Evolutionary conservation across 768 basidiomycete genomes (phyloP).

Genomic region (Tephrocybe rancida): DNA sequence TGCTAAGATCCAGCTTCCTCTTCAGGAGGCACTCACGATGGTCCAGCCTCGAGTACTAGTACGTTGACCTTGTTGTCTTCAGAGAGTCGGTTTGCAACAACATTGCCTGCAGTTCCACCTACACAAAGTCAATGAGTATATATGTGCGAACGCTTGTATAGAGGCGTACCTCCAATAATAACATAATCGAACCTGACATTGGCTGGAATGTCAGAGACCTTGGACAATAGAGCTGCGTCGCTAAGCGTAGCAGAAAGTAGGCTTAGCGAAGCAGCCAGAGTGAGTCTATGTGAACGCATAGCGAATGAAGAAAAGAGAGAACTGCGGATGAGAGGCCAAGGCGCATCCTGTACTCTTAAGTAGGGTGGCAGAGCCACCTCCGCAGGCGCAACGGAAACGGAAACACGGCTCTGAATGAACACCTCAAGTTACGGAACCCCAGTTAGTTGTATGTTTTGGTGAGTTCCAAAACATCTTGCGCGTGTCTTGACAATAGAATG

Average conservation of each 20-base stretch:
- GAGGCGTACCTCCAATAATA: slow-evolving; percentile 14
- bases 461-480: too few relatives aligned
- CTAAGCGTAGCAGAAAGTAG: slow-evolving; percentile 2
- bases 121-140: background rate
- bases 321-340: background rate
- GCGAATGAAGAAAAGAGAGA: background rate
- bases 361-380: background rate
- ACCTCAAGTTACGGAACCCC: background rate
- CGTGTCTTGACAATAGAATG: too few relatives aligned
- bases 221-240: slow-evolving; percentile 3
- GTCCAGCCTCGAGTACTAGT: slow-evolving; percentile 26
- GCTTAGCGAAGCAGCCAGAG: background rate
- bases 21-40: slow-evolving; percentile 15
- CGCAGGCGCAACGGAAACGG: background rate
- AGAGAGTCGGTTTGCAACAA: slow-evolving; percentile 24
- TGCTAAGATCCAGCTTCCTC: background rate
- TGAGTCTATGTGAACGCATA: slow-evolving; percentile 3
- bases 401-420: background rate
- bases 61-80: slow-evolving; percentile 21
- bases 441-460: too few relatives aligned
- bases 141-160: background rate
- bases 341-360: background rate
- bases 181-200: slow-evolving; percentile 18
- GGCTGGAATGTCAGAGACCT: slow-evolving; percentile 9
- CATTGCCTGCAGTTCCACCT: slow-evolving; percentile 16